phyloP scores from a whole-genome alignment of 257 asterid species.

The Rauvolfia tetraphylla region DNA sequence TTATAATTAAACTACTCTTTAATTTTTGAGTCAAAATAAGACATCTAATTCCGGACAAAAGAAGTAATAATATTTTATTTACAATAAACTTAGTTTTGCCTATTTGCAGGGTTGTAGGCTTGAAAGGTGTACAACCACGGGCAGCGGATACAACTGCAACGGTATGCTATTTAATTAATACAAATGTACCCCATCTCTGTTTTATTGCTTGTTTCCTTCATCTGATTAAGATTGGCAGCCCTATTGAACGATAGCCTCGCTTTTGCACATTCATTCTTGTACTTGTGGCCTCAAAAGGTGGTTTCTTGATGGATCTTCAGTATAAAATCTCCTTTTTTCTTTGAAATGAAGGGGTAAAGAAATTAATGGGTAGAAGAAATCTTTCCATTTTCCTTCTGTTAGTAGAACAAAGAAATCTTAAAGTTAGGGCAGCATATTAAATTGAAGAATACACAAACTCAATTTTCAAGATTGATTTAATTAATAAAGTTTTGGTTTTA shows the following conservation, averaged over 20 bases:
- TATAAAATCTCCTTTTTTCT: not conserved
- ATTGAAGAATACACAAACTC: not conserved
- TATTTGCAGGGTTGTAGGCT: conserved; percentile 87
- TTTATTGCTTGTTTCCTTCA: not conserved
- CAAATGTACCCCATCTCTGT: not conserved
- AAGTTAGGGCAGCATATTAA: not conserved
- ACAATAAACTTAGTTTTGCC: conserved; percentile 7
- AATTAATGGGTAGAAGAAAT: not conserved
- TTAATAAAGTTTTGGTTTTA: not conserved
- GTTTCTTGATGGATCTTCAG: not conserved
- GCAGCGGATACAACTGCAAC: conserved; percentile 99
- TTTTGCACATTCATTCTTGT: not conserved
- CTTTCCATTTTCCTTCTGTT: not conserved
- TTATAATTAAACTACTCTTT: too few species aligned
- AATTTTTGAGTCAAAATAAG: too few species aligned
- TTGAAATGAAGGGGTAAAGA: not conserved
- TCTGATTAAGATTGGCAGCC: not conserved
- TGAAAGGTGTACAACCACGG: conserved; percentile 97
- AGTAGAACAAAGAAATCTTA: not conserved
- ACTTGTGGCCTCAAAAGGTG: not conserved
- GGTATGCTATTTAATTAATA: conserved; percentile 31
- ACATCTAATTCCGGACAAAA: too few species aligned
- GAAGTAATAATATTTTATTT: too few species aligned
- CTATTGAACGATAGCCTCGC: not conserved
- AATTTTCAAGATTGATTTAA: not conserved